phyloP scores from a whole-genome alignment of 768 basidiomycete species.

The Boletus vinaceobasis region DNA sequence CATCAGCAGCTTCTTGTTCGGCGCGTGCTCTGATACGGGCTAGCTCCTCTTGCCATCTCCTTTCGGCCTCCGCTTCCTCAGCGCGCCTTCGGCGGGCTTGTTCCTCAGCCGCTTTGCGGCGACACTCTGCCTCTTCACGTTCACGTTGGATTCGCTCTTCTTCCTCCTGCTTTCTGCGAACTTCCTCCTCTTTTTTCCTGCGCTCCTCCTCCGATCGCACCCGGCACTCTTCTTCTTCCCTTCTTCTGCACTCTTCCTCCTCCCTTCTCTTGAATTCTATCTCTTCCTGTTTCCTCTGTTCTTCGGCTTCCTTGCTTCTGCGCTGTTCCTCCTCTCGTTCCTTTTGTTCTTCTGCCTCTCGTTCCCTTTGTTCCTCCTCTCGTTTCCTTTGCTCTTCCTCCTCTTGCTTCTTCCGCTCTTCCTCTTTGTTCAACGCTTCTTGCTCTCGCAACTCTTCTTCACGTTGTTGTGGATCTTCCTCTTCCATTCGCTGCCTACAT shows the following conservation, averaged over 20 bases:
- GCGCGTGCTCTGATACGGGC: slow-evolving; percentile 32
- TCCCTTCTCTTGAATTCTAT: not conserved
- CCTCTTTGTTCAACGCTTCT: not conserved
- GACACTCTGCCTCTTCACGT: slow-evolving; percentile 44
- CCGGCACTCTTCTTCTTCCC: slow-evolving; percentile 31
- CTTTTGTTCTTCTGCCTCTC: slow-evolving; percentile 7
- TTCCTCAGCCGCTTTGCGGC: slow-evolving; percentile 46
- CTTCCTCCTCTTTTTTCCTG: slow-evolving; percentile 24
- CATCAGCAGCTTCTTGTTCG: slow-evolving; percentile 40
- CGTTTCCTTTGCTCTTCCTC: slow-evolving; percentile 2
- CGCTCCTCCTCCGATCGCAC: slow-evolving; percentile 14
- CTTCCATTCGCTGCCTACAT: not conserved
- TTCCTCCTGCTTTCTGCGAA: slow-evolving; percentile 40
- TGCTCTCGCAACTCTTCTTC: slow-evolving; percentile 5
- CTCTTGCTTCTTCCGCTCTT: slow-evolving; percentile 25
- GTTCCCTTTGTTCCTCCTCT: slow-evolving; percentile 3
- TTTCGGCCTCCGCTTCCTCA: slow-evolving; percentile 52
- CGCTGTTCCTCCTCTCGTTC: slow-evolving; percentile 32
- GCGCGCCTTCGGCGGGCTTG: slow-evolving; percentile 40
- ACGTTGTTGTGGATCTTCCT: not conserved
- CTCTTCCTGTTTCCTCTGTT: slow-evolving; percentile 13
- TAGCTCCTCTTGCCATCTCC: slow-evolving; percentile 33
- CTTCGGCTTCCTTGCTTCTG: slow-evolving; percentile 1
- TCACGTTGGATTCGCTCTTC: slow-evolving; percentile 38
- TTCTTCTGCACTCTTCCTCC: slow-evolving; percentile 39